Evolutionary conservation across 305 asterid genomes (phyloP).

Genomic region (Andrographis paniculata): DNA sequence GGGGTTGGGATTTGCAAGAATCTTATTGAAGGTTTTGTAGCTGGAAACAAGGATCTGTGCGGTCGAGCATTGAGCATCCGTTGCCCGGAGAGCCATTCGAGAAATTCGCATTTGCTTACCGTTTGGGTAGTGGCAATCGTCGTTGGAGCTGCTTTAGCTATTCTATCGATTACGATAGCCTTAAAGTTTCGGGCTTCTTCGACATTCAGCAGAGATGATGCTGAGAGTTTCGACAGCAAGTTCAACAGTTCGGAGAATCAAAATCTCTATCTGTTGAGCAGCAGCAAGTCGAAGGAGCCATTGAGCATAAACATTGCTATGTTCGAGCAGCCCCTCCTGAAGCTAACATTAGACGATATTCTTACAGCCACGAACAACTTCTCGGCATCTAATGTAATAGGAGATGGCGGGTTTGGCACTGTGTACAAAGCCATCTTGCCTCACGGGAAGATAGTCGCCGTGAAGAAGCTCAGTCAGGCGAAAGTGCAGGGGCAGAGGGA

Average conservation of each 20-base stretch:
- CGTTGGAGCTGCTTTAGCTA: conserved; percentile 31
- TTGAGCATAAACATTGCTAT: conserved; percentile 73
- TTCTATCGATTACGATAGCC: conserved; percentile 26
- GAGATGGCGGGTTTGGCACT: conserved; percentile 88
- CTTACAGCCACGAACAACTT: conserved; percentile 73
- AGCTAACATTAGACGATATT: conserved; percentile 48
- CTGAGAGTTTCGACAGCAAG: conserved; percentile 30
- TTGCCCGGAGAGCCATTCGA: conserved; percentile 37
- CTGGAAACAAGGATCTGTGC: conserved; percentile 61
- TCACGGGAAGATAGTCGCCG: conserved; percentile 51
- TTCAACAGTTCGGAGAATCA: conserved; percentile 40
- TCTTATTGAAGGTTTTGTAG: conserved; percentile 31
- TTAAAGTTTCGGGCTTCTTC: conserved; percentile 31
- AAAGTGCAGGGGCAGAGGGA: conserved; percentile 72
- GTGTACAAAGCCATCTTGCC: conserved; percentile 71
- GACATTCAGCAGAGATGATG: conserved; percentile 27
- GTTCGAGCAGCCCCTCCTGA: conserved; percentile 76
- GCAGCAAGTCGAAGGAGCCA: conserved; percentile 80
- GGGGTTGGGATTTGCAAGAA: conserved; percentile 44
- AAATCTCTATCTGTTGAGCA: conserved; percentile 53
- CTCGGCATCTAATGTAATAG: conserved; percentile 53
- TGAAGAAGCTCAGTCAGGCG: conserved; percentile 64
- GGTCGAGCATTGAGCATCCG: conserved; percentile 42
- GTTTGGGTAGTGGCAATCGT: conserved; percentile 39
- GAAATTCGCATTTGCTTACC: conserved; percentile 27